Percentiles rank a stretch among this genome's conserved stretches.
Conservation (phyloP, 495 filamentous ascomycete genomes). For the Podospora pseudocomata region DNA sequence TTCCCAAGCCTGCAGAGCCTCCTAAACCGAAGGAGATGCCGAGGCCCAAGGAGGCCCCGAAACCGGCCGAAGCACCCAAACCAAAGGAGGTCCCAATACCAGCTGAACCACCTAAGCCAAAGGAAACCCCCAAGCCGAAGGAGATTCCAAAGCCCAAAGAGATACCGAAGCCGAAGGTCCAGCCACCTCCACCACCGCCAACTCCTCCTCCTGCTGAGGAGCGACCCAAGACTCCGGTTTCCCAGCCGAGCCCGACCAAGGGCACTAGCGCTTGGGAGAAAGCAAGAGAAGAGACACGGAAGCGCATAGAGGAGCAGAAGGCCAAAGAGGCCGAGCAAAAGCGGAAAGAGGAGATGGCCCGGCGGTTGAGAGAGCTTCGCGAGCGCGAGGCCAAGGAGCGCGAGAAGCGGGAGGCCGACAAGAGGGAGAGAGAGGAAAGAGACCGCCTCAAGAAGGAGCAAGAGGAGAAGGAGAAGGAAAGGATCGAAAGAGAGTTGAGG, state of each 20-base stretch:
- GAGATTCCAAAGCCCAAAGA: constrained; percentile 8
- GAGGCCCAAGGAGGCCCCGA: constrained; percentile 15
- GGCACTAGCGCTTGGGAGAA: constrained; percentile 57
- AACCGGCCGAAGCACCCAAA: constrained; percentile 35
- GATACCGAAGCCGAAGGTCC: constrained; percentile 28
- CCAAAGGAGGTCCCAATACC: constrained; percentile 16
- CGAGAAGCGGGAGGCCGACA: constrained; percentile 50
- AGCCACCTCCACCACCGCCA: constrained; percentile 17
- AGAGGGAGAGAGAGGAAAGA: constrained; percentile 35
- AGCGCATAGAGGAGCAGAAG: constrained; percentile 60
- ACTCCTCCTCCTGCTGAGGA: background rate
- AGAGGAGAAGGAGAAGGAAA: constrained; percentile 40
- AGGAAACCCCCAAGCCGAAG: constrained; percentile 1
- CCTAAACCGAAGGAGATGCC: constrained; percentile 41
- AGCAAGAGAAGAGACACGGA: constrained; percentile 64
- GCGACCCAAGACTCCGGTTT: constrained; percentile 20
- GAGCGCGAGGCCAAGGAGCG: constrained; percentile 61
- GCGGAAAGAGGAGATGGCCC: constrained; percentile 48
- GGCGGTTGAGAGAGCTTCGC: constrained; percentile 50
- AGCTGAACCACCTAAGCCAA: background rate
- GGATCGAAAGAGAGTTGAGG: constrained; percentile 46
- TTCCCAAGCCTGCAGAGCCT: constrained; percentile 24
- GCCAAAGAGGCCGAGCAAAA: constrained; percentile 47
- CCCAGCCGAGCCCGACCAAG: constrained; percentile 23
- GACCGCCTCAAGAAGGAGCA: constrained; percentile 39